Conservation (phyloP, 2,329 filamentous ascomycete genomes). For the Neurospora crassa region DNA sequence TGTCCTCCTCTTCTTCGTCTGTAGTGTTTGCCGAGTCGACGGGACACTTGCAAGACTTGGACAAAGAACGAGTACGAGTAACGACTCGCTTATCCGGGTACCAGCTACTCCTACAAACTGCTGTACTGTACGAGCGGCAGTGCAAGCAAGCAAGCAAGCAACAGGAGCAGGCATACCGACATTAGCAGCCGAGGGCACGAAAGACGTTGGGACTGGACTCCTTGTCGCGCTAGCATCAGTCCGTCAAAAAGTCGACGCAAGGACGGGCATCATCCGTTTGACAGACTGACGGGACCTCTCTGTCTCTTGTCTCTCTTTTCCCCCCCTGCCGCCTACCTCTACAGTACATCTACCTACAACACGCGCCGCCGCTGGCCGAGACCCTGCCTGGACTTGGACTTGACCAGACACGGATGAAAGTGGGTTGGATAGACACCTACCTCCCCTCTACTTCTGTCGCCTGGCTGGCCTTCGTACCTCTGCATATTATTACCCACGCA, state of each 20-base stretch:
- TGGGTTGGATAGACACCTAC: not conserved
- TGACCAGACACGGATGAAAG: not conserved
- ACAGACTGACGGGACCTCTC: not conserved
- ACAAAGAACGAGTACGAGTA: not conserved
- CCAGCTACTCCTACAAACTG: not conserved
- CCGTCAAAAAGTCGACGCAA: not conserved
- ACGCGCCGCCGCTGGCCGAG: not conserved
- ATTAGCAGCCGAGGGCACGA: not conserved
- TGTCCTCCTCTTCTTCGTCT: not conserved
- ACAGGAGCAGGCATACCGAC: not conserved
- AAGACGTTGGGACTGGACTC: not conserved
- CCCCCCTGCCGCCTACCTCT: not conserved
- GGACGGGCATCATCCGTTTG: not conserved
- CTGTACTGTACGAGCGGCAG: not conserved
- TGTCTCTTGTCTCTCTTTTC: too few species aligned
- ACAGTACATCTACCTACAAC: not conserved
- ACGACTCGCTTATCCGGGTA: not conserved
- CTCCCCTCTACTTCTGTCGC: not conserved
- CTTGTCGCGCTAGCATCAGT: not conserved
- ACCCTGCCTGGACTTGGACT: not conserved
- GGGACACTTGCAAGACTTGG: not conserved
- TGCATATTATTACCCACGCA: not conserved
- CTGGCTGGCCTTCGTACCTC: not conserved
- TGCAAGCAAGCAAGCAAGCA: not conserved
- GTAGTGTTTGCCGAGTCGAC: not conserved